Evolutionary conservation across 1,284 basidiomycete species (phyloP), one percentile per base, ranked within the genome.

Genomic region (Apiotrichum montevideense): DNA sequence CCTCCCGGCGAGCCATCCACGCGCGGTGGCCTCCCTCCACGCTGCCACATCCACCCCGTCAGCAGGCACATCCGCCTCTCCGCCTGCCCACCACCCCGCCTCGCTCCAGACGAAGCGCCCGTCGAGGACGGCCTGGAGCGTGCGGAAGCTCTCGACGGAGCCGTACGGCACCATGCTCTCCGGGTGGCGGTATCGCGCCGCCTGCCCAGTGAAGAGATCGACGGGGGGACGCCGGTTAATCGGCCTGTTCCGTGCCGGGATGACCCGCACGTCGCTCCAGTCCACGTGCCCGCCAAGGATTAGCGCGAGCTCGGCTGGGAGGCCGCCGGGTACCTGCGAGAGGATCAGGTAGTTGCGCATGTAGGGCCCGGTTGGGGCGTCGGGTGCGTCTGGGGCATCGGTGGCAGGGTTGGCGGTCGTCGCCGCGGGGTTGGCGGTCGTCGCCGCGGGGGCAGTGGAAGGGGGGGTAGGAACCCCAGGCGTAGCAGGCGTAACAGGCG

Each of bases 161-260:
- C 77, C 73, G 58, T 77, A 81, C 0, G 79, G 77, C 1, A 78
- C 74, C 29, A 73, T 69, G 0, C 79, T 78, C 1, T 55, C 48
- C 4, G 79, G 79, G 61, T 81, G 79, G 37, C 74, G 71, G 65
- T 81, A 81, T 29, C 67, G 64, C 0, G 80, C 80, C 0, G 74
- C 70, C 5, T 74, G 66, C 11, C 80, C 80, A 0, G 79, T 80
- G 50, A 81, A 70, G 1, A 78, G 78, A 58, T 80, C 80, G 21
- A 71, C 65, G 4, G 71, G 70, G 37, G 62, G 65, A 33, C 64
- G 63, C 11, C 72, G 67, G 52, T 67, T 73, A 46, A 76, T 67
- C 3, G 77, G 77, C 3, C 78, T 65, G 54, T 76, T 76, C 2
- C 77, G 73, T 1, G 70, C 62, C 0, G 77, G 74, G 2, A 79